These are phyloP conservation scores for Yamadazyma blattariae DNA, from an alignment of 1,139 yeast genomes.

Conservation along the genomic window DNA sequence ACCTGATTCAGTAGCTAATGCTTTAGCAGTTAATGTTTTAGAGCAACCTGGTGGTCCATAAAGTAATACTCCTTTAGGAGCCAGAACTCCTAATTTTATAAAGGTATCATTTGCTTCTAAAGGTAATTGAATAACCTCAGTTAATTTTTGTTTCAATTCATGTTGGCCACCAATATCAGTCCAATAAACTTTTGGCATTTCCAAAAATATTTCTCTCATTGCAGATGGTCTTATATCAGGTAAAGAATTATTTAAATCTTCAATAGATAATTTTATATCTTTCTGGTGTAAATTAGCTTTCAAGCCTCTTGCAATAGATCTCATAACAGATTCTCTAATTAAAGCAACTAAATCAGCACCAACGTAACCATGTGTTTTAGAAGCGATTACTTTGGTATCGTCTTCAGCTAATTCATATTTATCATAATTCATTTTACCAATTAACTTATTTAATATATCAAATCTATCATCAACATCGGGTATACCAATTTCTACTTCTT, in stretches of 20 bases:
- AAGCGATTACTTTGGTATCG: constrained; percentile 58
- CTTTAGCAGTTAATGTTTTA: constrained; percentile 90
- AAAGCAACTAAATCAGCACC: constrained; percentile 91
- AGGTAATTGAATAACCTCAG: constrained; percentile 91
- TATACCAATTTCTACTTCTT: constrained; percentile 75
- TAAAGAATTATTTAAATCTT: constrained; percentile 66
- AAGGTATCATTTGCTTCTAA: constrained; percentile 80
- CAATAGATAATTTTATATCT: constrained; percentile 29
- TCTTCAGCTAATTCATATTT: constrained; percentile 54
- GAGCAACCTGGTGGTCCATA: constrained; percentile 99
- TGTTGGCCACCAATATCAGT: constrained; percentile 95
- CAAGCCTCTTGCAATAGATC: constrained; percentile 66
- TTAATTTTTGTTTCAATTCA: constrained; percentile 70
- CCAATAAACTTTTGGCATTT: constrained; percentile 94
- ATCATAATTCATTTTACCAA: constrained; percentile 52
- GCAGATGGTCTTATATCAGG: constrained; percentile 89
- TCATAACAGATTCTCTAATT: constrained; percentile 85
- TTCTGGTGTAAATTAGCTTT: constrained; percentile 17
- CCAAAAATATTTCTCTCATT: constrained; percentile 91
- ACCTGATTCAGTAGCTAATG: constrained; percentile 92
- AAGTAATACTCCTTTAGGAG: constrained; percentile 87
- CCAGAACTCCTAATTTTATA: constrained; percentile 69
- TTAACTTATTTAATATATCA: constrained; percentile 62
- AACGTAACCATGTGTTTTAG: constrained; percentile 56
- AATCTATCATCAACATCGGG: constrained; percentile 69